A percentile compares a stretch with the other conserved stretches of the same genome.
Evolutionary conservation across 2,329 filamentous ascomycete species (phyloP).

Genomic region (Pestalotiopsis fici): DNA sequence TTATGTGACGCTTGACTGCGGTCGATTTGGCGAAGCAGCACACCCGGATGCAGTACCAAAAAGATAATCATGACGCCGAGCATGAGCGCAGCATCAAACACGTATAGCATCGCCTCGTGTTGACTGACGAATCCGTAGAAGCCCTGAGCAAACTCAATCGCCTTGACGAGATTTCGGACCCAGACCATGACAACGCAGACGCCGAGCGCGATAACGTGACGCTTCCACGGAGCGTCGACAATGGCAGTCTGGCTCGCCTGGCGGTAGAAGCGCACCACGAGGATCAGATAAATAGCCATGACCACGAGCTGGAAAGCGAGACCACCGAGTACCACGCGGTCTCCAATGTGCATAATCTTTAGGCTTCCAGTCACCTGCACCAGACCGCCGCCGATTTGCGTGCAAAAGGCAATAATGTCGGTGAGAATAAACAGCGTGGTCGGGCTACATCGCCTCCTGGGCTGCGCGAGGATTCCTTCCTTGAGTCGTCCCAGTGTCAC

Average conservation of each 20-base stretch:
- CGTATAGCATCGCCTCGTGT: not conserved
- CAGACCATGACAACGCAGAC: not conserved
- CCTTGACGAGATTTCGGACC: not conserved
- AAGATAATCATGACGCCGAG: not conserved
- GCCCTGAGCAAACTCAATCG: not conserved
- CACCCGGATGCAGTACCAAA: not conserved
- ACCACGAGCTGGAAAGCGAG: not conserved
- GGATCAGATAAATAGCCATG: not conserved
- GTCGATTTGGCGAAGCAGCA: not conserved
- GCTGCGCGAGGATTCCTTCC: not conserved
- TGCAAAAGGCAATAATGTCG: not conserved
- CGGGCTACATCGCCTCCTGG: not conserved
- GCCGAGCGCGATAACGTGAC: not conserved
- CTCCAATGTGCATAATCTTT: conserved; percentile 1
- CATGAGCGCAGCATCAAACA: not conserved
- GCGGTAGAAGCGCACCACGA: not conserved
- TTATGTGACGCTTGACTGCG: no score
- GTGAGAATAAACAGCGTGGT: not conserved
- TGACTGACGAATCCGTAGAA: not conserved
- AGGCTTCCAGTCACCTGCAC: not conserved
- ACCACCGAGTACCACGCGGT: not conserved
- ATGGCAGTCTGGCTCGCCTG: not conserved
- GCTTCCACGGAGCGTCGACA: not conserved
- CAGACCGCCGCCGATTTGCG: not conserved
- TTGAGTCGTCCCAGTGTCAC: not conserved